Evolutionary conservation across 441 rosid species (phyloP).

Genomic region (Arabidopsis hybrid): DNA sequence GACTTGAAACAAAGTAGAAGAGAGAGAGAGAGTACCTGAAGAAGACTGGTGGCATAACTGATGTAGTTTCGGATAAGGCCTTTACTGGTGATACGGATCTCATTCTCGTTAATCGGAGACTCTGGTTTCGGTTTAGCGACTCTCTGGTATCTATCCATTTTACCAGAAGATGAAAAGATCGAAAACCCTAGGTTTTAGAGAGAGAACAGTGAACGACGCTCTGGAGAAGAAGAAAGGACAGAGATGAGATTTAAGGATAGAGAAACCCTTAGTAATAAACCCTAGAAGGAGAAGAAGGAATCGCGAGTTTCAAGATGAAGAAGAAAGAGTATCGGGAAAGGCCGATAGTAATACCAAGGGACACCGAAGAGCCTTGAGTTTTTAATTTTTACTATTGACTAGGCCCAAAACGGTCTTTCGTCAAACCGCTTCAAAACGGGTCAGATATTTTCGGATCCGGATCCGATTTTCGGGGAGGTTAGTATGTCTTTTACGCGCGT

Average conservation of each 20-base stretch:
- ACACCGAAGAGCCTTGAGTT: slow-evolving; percentile 34
- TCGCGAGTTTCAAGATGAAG: slow-evolving; percentile 26
- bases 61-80: slow-evolving; percentile 90
- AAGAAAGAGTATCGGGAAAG: slow-evolving; percentile 35
- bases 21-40: slow-evolving; percentile 59
- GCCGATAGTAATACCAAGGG: slow-evolving; percentile 24
- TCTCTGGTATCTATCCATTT: slow-evolving; percentile 89
- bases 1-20: neutral
- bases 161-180: slow-evolving; percentile 11
- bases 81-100: slow-evolving; percentile 92
- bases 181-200: slow-evolving; percentile 19
- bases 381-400: neutral
- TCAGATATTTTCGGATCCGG: slow-evolving; percentile 43
- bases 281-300: slow-evolving; percentile 39
- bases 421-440: slow-evolving; percentile 41
- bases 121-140: slow-evolving; percentile 86
- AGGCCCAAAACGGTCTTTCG: slow-evolving; percentile 37
- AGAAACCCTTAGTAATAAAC: slow-evolving; percentile 51
- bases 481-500: neutral
- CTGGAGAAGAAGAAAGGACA: slow-evolving; percentile 5
- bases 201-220: slow-evolving; percentile 31
- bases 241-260: neutral
- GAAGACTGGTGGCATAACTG: slow-evolving; percentile 84
- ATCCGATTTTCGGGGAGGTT: slow-evolving; percentile 19
- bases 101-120: slow-evolving; percentile 85